phyloP scores from a whole-genome alignment of 192 early-diverging fungal genomes.

The Phlyctochytrium planicorne region DNA sequence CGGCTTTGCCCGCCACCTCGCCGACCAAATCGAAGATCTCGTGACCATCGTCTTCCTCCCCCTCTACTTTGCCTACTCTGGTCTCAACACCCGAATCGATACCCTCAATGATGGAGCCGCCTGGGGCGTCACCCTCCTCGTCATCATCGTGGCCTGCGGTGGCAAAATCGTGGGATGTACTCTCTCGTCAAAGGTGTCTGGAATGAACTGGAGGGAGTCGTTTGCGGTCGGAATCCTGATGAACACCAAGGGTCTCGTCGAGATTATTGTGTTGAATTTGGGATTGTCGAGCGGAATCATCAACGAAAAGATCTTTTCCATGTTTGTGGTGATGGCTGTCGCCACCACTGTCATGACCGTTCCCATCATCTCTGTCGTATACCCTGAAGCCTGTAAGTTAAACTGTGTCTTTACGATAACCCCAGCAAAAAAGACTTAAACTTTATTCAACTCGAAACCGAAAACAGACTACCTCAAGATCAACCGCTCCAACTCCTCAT shows the following conservation, averaged over 20 bases:
- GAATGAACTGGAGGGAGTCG: slow-evolving; percentile 79
- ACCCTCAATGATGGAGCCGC: slow-evolving; percentile 65
- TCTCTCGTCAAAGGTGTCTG: slow-evolving; percentile 55
- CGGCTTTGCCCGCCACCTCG: slow-evolving; percentile 82
- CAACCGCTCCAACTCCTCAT: neutral
- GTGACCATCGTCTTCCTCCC: slow-evolving; percentile 83
- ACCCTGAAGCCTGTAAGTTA: slow-evolving; percentile 41
- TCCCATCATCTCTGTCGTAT: slow-evolving; percentile 71
- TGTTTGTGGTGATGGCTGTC: slow-evolving; percentile 79
- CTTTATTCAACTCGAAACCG: neutral
- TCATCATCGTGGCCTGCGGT: slow-evolving; percentile 71
- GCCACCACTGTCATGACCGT: slow-evolving; percentile 87
- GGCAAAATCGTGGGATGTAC: slow-evolving; percentile 86
- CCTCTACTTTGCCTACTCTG: slow-evolving; percentile 85
- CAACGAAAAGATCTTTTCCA: slow-evolving; percentile 58
- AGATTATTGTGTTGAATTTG: slow-evolving; percentile 92
- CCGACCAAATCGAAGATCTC: slow-evolving; percentile 89
- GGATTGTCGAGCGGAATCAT: slow-evolving; percentile 81
- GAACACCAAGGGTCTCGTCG: slow-evolving; percentile 96
- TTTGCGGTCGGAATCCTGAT: slow-evolving; percentile 85
- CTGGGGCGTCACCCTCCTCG: slow-evolving; percentile 77
- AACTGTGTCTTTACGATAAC: neutral
- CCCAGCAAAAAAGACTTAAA: neutral
- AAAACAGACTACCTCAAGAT: slow-evolving; percentile 20
- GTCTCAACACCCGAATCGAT: slow-evolving; percentile 81